Conservation (phyloP, 2,329 filamentous ascomycete genomes). For the Sordariomycetes sp. region DNA sequence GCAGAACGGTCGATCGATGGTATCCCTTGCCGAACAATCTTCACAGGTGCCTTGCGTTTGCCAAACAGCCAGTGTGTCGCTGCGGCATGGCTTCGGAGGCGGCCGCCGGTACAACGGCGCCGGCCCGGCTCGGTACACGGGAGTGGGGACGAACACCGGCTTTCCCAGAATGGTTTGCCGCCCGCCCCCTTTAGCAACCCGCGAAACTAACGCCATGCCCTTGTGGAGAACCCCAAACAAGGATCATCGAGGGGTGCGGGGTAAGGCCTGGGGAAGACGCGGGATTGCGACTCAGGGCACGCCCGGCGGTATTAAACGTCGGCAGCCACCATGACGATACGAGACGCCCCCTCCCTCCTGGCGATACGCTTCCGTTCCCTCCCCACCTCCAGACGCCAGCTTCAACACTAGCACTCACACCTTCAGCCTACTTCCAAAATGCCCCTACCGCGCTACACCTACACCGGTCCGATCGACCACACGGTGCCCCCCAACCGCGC, state of each 20-base stretch:
- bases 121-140: not conserved
- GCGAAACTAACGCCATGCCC: not conserved
- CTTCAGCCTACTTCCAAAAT: constrained; percentile 5
- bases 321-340: constrained; percentile 3
- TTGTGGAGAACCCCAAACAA: not conserved
- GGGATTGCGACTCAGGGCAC: no score
- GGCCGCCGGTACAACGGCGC: not conserved
- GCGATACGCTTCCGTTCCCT: no score
- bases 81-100: not conserved
- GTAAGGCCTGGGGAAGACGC: not conserved
- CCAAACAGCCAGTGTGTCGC: no score
- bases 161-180: not conserved
- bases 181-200: not conserved
- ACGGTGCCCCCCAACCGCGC: constrained; percentile 19
- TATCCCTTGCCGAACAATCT: not conserved
- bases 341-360: no score
- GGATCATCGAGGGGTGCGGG: not conserved
- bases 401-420: not conserved
- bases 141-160: not conserved
- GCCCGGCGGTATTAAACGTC: not conserved
- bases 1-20: no score
- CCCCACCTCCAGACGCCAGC: no score
- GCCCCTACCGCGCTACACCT: constrained; percentile 13
- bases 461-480: constrained; percentile 20
- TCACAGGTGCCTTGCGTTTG: no score